These are phyloP conservation scores for Huntiella decipiens DNA, from an alignment of 2,329 filamentous ascomycete genomes.

Conservation along the genomic window DNA sequence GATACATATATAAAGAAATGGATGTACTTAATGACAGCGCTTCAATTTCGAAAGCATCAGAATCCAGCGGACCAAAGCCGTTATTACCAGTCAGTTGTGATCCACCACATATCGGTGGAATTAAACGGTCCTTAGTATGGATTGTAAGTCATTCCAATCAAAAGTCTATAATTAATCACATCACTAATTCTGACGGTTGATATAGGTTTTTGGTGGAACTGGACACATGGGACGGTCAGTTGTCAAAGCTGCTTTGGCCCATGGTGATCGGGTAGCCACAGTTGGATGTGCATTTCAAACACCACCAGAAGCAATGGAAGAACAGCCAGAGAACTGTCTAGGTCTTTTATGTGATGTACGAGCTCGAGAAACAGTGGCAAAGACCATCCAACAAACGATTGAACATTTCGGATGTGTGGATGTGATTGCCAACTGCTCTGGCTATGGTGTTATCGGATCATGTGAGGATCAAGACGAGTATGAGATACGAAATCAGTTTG, in stretches of 20 bases:
- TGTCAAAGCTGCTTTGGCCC: conserved; percentile 60
- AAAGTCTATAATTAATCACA: not conserved
- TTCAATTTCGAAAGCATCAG: not conserved
- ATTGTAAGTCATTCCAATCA: conserved; percentile 40
- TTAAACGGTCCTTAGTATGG: conserved; percentile 66
- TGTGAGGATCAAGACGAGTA: conserved; percentile 95
- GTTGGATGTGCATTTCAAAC: conserved; percentile 73
- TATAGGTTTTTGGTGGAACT: conserved; percentile 79
- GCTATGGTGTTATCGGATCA: conserved; percentile 85
- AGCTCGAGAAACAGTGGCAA: conserved; percentile 55
- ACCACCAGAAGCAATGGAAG: conserved; percentile 49
- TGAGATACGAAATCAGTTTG: conserved; percentile 88
- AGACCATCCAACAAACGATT: conserved; percentile 51
- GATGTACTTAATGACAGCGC: not conserved
- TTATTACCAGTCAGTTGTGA: conserved; percentile 71
- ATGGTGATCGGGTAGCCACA: conserved; percentile 68
- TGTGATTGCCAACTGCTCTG: conserved; percentile 81
- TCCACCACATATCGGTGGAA: conserved; percentile 53
- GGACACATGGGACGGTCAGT: conserved; percentile 90
- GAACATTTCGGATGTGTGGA: conserved; percentile 65
- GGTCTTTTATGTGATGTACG: conserved; percentile 82
- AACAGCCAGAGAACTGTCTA: conserved; percentile 53
- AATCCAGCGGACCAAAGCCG: conserved; percentile 19
- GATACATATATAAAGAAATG: not conserved
- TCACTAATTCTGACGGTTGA: not conserved